These are phyloP conservation scores for Saposhnikovia divaricata DNA, from an alignment of 129 eudicot species.

Conservation along the genomic window DNA sequence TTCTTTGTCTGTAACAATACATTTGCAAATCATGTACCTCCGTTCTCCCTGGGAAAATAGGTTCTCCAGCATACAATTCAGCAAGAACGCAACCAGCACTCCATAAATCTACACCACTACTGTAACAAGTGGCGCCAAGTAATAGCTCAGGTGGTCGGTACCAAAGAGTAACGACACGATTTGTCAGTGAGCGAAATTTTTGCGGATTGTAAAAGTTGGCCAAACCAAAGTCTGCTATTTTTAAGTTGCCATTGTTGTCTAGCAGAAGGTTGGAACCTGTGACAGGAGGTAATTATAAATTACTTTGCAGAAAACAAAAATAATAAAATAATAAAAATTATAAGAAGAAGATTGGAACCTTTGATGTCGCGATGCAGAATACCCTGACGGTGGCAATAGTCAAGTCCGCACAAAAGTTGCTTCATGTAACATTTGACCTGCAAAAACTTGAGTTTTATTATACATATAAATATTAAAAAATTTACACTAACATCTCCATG, in stretches of 20 bases:
- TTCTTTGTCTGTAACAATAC: neutral
- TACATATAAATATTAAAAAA: neutral
- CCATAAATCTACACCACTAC: constrained; percentile 88
- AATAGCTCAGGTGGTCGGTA: constrained; percentile 92
- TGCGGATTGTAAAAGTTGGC: constrained; percentile 70
- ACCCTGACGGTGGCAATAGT: constrained; percentile 79
- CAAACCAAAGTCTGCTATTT: constrained; percentile 91
- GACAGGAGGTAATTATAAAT: too few species aligned
- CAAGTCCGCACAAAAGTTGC: constrained; percentile 73
- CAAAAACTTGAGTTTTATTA: constrained; percentile 2
- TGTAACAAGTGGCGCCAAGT: constrained; percentile 81
- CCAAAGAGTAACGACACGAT: constrained; percentile 91
- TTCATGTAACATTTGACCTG: constrained; percentile 83
- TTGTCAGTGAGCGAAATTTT: constrained; percentile 61
- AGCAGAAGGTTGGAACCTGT: constrained; percentile 55
- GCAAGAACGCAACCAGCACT: constrained; percentile 92
- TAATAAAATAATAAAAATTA: too few species aligned
- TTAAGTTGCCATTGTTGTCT: constrained; percentile 62
- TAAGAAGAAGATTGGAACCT: constrained; percentile 23
- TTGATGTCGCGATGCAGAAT: constrained; percentile 92
- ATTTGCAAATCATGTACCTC: constrained; percentile 43
- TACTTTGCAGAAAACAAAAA: too few species aligned
- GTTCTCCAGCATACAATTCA: constrained; percentile 81
- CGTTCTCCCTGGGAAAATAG: constrained; percentile 92
- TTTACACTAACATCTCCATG: neutral